Evolutionary conservation across 805 yeast species (phyloP), one percentile per base, ranked within the genome.

Genomic region (Isabelozyma heimii): DNA sequence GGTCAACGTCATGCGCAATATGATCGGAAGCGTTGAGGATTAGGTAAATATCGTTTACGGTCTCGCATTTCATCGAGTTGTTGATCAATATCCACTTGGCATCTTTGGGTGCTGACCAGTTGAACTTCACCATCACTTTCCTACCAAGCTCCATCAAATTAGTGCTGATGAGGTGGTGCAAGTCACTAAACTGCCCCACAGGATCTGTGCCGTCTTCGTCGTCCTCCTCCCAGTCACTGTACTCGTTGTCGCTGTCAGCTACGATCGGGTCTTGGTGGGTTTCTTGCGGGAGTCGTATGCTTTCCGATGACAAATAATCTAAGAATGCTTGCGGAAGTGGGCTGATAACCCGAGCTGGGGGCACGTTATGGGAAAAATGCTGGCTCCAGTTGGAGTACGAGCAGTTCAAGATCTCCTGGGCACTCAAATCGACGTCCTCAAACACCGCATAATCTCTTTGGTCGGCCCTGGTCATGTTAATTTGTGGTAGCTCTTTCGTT

Each of bases 81-180:
- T 87, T 83, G 2, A 94, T 78, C 59, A 87, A 69, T 16, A 94
- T 92, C 99, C 98, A 94, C 0, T 84, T 80, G 1, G 98, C 89
- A 68, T 94, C 99, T 61, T 84, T 85, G 1, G 99, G 99, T 1
- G 97, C 87, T 0, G 97, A 90, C 99, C 99, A 94, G 72, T 94
- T 94, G 56, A 92, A 71, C 61, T 94, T 94, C 1, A 98, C 98
- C 1, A 89, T 77, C 2, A 91, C 89, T 1, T 81, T 69, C 0
- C 87, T 86, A 43, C 63, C 67, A 26, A 78, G 70, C 40, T 75
- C 71, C 2, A 54, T 51, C 12, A 94, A 79, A 0, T 74, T 60
- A 0, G 56, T 50, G 35, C 69, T 69, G 14, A 92, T 73, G 40
- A 72, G 57, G 0, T 69, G 56, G 59, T 91, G 95, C 16, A 91